Evolutionary conservation across 345 rosid genomes (phyloP), one percentile per base, ranked within the genome.

Genomic region (Aegle marmelos): DNA sequence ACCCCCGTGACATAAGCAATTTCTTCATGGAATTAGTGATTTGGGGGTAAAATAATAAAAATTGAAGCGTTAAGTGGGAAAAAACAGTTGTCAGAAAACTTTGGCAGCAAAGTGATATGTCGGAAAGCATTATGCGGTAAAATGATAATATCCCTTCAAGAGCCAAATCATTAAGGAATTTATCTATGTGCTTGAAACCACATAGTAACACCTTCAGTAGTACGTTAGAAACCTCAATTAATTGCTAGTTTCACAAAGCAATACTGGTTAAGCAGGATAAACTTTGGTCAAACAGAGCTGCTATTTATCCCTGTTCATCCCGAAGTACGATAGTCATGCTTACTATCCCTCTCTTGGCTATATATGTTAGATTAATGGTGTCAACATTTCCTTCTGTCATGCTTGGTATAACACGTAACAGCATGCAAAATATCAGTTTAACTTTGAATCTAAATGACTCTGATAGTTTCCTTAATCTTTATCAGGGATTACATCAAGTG

Each of bases 401-500:
- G 68, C 37, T 75, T 64, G 22, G 50, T 9, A 4, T n/a, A 21
- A 31, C 67, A 22, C 14, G 14, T n/a, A 21, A 31, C 56, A 30
- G 53, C 6, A 22, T 41, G 16, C 0, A 2, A 28, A 41, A 31
- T 28, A 30, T 74, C 61, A 62, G 39, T 34, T 76, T 36, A n/a
- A 50, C 21, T 11, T 76, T n/a, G 9, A 68, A 65, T 28, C 39
- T 59, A 33, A 62, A 79, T 57, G 68, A 34, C 70, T 72, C 73
- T 36, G 74, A 58, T 25, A 21, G 33, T 74, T 78, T 8, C 70
- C 50, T 79, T 73, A 60, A 63, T 82, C 58, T 78, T 82, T 73
- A 30, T 54, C 85, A 96, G 99, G 99, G 83, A 84, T 96, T 81
- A 83, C 90, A 74, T 89, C 94, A 37, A 87, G 98, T 85, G 94